phyloP scores from a whole-genome alignment of 768 basidiomycete species.

The Dioszegia crocea region DNA sequence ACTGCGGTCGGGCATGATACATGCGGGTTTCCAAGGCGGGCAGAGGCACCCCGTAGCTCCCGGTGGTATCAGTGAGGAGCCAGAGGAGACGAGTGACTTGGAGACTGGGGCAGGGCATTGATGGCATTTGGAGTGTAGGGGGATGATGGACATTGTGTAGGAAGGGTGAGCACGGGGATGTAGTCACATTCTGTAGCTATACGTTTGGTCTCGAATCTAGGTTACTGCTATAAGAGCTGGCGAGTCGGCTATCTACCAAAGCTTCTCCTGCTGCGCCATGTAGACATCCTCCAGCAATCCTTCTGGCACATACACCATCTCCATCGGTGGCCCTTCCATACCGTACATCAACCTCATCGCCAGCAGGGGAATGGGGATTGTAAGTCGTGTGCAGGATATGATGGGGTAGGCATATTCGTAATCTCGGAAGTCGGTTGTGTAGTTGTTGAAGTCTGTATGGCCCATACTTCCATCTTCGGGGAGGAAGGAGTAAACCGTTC shows the following conservation, averaged over 20 bases:
- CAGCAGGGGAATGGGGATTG: not conserved
- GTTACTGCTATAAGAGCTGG: not conserved
- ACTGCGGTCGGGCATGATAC: not conserved
- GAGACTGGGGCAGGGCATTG: slow-evolving; percentile 1
- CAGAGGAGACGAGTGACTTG: slow-evolving; percentile 10
- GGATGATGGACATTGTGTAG: not conserved
- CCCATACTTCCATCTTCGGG: slow-evolving; percentile 13
- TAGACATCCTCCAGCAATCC: slow-evolving; percentile 9
- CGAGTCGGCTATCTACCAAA: not conserved
- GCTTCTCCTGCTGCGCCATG: slow-evolving; percentile 11
- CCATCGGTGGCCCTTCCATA: slow-evolving; percentile 16
- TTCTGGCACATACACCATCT: slow-evolving; percentile 22
- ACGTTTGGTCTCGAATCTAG: not conserved
- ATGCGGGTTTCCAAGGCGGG: not conserved
- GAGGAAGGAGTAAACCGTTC: too few species aligned
- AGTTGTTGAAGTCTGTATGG: slow-evolving; percentile 15
- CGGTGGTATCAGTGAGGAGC: slow-evolving; percentile 8
- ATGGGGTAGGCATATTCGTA: slow-evolving; percentile 25
- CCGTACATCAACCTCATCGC: slow-evolving; percentile 15
- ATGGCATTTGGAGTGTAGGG: not conserved
- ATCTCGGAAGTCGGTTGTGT: slow-evolving; percentile 9
- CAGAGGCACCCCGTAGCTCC: slow-evolving; percentile 4
- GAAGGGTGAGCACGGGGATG: slow-evolving; percentile 22
- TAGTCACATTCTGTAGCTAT: slow-evolving; percentile 19
- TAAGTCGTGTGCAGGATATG: slow-evolving; percentile 7